Base-by-base conservation (phyloP, 1,284 basidiomycete genomes). In the Schizophyllum amplum region DNA sequence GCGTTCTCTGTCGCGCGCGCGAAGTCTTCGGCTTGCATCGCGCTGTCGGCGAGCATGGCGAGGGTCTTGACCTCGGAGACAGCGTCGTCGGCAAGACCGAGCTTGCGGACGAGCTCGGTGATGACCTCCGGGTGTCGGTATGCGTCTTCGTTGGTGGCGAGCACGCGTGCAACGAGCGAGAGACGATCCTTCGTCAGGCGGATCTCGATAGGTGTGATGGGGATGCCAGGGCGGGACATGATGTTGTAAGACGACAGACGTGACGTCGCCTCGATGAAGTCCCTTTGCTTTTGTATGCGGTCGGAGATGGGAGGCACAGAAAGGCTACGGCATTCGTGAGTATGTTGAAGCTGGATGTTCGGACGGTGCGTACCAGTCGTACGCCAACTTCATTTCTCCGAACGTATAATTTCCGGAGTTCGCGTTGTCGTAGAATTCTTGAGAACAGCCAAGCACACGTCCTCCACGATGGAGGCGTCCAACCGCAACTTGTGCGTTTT, bases 211-310 rank as follows among this genome's bases (percentile, higher is more conserved):
- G 94, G 94, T 4, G 92, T 83, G 55, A 97, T 85, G 1, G 85
- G 80, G 46, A 88, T 82, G 33, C 90, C 88, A 5, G 83, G 82
- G 21, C 82, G 79, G 13, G 90, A 87, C 65, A 78, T 78, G 56
- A 94, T 77, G 60, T 92, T 89, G 77, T 89, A 92, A 23, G 92
- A 88, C 47, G 84, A 85, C 54, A 98, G 81, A 27, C 90, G 81
- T 56, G 88, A 87, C 0, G 95, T 98, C 1, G 94, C 94, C 74
- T 97, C 93, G 61, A 98, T 96, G 69, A 97, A 97, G 60, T 93
- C 88, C 58, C 86, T 87, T 68, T 97, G 92, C 61, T 75, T 77
- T 13, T 71, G 64, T 56, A 94, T 79, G 0, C 75, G 75, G 7
- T 84, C 78, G 0, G 92, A 87, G 11, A 76, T 69, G 3, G 75